Base-by-base conservation (phyloP, 2,329 filamentous ascomycete species). In the Claviceps sp. region DNA sequence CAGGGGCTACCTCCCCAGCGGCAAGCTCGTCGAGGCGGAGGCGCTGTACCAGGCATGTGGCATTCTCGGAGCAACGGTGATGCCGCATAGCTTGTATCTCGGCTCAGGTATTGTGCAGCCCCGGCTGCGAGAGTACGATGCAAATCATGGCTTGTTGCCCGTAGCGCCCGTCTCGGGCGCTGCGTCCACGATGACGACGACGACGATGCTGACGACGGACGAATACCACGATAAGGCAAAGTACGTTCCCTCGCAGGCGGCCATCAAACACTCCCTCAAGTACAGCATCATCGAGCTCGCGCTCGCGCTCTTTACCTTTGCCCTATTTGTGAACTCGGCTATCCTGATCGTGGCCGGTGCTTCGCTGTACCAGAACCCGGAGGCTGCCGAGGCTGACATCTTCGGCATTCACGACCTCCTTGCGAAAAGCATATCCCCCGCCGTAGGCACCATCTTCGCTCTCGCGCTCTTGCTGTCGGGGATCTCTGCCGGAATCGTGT, bases 321-420 rank as follows among this genome's bases (percentile, higher is more conserved):
- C 87, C 0, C 75, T 93, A 3, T 93, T 93, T 61, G 85, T 91
- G 61, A 93, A 93, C 70, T 86, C 81, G 51, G 77, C 87, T 38
- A 91, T 93, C 60, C 75, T 93, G 14, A 89, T 93, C 59, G 83
- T 89, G 13, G 84, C 89, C 0, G 89, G 89, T 24, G 81, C 87
- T 0, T 84, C 85, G 0, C 76, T 95, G 0, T 89, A 84, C 62
- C 67, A 76, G 3, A 77, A 78, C 42, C 63, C 74, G 0, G 74
- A 78, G 2, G 85, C 85, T 1, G 69, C 75, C 6, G 72, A 80
- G 45, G 87, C 87, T 1, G 84, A 93, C 62, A 83, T 95, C 42
- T 95, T 94, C 62, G 82, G 81, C 38, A 95, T 95, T 59, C 84
- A 95, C 67, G 67, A 75, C 40, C 72, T 95, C 3, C 78, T 95